Percentiles rank a stretch among this genome's conserved stretches.
phyloP scores from a whole-genome alignment of 768 basidiomycete genomes.

The Imleria badia region DNA sequence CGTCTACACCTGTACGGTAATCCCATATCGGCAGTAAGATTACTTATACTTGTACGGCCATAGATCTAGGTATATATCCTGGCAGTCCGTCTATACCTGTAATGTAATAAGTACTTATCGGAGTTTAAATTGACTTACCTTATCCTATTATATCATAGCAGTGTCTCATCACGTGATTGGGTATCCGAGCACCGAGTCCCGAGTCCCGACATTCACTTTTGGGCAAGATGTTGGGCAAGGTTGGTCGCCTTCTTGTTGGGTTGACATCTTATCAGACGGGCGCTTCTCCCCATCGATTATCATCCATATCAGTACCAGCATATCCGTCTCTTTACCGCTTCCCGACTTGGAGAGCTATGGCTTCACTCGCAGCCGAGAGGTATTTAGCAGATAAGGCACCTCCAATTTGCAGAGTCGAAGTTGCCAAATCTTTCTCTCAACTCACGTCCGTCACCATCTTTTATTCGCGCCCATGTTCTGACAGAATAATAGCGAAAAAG shows the following conservation, averaged over 20 bases:
- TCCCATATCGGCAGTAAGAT: no score
- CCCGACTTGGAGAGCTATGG: conserved; percentile 29
- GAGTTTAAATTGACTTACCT: no score
- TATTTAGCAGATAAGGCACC: conserved; percentile 75
- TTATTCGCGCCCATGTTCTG: background rate
- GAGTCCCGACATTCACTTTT: conserved; percentile 6
- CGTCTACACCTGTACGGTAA: no score
- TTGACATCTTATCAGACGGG: conserved; percentile 13
- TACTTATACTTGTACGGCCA: no score
- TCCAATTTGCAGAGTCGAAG: conserved; percentile 73
- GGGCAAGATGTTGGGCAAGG: conserved; percentile 9
- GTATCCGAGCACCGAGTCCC: conserved; percentile 7
- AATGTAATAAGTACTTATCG: no score
- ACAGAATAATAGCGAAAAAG: conserved; percentile 51
- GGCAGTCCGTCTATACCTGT: no score
- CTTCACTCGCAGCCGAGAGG: conserved; percentile 46
- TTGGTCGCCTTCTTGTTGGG: conserved; percentile 1
- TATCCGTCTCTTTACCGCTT: background rate
- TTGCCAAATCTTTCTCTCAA: conserved; percentile 66
- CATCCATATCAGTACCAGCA: background rate
- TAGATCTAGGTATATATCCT: no score
- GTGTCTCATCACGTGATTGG: background rate
- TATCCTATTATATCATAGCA: no score
- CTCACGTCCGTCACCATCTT: conserved; percentile 47
- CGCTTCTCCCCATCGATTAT: conserved; percentile 13